Evolutionary conservation across 2,329 filamentous ascomycete genomes (phyloP).

Genomic region (Lecanicillium sp.): DNA sequence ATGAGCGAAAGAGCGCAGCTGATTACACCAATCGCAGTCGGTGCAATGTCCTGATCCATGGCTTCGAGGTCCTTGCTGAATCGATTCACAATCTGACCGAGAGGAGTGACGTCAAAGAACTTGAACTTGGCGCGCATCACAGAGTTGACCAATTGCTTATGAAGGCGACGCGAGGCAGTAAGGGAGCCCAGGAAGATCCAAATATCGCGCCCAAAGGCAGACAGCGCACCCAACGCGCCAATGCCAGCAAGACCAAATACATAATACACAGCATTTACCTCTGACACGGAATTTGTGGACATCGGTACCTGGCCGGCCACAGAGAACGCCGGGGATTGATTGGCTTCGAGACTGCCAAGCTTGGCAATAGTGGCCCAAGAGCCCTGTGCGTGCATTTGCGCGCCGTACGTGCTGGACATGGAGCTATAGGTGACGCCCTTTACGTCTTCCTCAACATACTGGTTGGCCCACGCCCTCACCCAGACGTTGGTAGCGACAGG

Average conservation of each 20-base stretch:
- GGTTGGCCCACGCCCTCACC: conserved; percentile 93
- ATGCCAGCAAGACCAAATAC: conserved; percentile 74
- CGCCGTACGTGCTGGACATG: conserved; percentile 16
- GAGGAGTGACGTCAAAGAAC: conserved; percentile 93
- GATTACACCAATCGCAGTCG: conserved; percentile 72
- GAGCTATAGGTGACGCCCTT: conserved; percentile 13
- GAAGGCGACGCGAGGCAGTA: conserved; percentile 76
- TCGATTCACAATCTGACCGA: conserved; percentile 94
- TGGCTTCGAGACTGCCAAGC: conserved; percentile 19
- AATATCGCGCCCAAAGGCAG: conserved; percentile 74
- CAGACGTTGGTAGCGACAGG: conserved; percentile 86
- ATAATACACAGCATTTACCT: conserved; percentile 79
- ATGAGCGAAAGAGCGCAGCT: conserved; percentile 58
- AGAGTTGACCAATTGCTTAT: conserved; percentile 66
- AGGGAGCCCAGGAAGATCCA: conserved; percentile 91
- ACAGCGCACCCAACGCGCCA: conserved; percentile 66
- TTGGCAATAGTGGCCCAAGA: conserved; percentile 29
- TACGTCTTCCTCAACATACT: conserved; percentile 53
- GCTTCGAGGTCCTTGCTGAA: conserved; percentile 97
- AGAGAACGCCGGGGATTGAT: conserved; percentile 4
- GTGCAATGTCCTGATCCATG: conserved; percentile 91
- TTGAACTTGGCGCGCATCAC: conserved; percentile 89
- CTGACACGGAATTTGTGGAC: conserved; percentile 22
- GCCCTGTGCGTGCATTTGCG: conserved; percentile 19
- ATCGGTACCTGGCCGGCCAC: conserved; percentile 10